Evolutionary conservation across 805 yeast genomes (phyloP).

Genomic region (Schwanniomyces occidentalis): DNA sequence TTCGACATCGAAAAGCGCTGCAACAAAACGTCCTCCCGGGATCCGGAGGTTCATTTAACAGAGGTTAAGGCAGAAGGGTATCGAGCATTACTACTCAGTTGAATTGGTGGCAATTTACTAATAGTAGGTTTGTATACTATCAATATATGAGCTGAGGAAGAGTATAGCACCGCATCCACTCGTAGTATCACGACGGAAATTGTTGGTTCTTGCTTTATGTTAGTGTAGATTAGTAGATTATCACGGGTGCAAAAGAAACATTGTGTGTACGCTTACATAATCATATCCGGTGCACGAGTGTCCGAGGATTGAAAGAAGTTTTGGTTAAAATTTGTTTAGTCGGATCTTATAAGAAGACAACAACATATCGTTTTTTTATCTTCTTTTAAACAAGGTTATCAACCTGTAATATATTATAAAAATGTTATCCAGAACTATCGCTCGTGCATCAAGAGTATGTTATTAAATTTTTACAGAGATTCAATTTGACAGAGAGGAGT

Average conservation of each 20-base stretch:
- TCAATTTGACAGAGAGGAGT: neutral
- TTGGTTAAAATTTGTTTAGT: conserved; percentile 3
- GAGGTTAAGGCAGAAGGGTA: no score
- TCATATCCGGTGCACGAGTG: conserved; percentile 7
- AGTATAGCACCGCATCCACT: no score
- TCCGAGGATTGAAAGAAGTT: conserved; percentile 10
- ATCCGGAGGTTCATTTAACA: no score
- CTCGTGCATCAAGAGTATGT: conserved; percentile 47
- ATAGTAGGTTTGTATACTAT: no score
- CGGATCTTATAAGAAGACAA: conserved; percentile 3
- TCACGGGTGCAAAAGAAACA: neutral
- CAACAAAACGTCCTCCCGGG: no score
- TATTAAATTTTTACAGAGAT: neutral
- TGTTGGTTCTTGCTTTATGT: no score
- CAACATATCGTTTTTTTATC: conserved; percentile 2
- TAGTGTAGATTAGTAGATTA: no score
- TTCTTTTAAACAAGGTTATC: neutral
- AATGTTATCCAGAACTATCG: conserved; percentile 45
- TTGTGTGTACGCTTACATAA: conserved; percentile 5
- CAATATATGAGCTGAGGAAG: no score
- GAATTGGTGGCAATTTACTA: no score
- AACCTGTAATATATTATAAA: conserved; percentile 5
- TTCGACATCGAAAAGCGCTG: no score
- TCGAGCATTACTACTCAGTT: no score
- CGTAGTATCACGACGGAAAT: no score